phyloP scores from a whole-genome alignment of 2,329 filamentous ascomycete genomes.

The Trichophaea hybrida region DNA sequence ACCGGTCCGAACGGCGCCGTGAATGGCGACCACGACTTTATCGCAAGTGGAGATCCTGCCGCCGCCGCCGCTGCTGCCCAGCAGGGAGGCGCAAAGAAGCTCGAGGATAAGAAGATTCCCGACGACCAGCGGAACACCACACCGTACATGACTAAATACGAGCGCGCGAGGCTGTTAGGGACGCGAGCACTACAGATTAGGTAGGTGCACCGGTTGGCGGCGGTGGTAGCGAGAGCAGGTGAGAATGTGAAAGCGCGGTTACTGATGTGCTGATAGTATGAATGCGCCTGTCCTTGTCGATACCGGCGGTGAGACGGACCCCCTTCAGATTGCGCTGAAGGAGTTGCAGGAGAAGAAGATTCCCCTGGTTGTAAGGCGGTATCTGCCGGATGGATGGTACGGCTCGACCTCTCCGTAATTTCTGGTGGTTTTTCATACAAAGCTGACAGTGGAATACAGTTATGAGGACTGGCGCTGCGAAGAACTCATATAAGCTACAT shows the following conservation, averaged over 20 bases:
- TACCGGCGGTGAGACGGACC: conserved; percentile 93
- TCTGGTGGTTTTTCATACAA: conserved; percentile 3
- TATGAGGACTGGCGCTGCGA: conserved; percentile 99
- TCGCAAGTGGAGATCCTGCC: conserved; percentile 48
- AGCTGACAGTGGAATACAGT: conserved; percentile 36
- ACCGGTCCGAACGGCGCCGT: conserved; percentile 35
- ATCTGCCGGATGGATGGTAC: conserved; percentile 91
- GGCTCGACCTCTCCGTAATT: conserved; percentile 31
- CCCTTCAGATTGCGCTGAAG: conserved; percentile 92
- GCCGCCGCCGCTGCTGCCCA: conserved; percentile 36
- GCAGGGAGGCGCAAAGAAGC: conserved; percentile 33
- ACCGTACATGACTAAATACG: conserved; percentile 99
- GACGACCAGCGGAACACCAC: conserved; percentile 81
- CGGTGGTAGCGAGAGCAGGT: not conserved
- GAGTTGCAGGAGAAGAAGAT: conserved; percentile 98
- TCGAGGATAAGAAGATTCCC: conserved; percentile 68
- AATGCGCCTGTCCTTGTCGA: conserved; percentile 95
- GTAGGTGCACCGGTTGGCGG: conserved; percentile 37
- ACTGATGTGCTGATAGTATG: conserved; percentile 47
- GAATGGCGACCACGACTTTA: conserved; percentile 33
- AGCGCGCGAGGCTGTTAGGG: conserved; percentile 81
- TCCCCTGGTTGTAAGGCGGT: conserved; percentile 82
- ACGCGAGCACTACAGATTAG: conserved; percentile 92
- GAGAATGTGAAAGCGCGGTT: not conserved
- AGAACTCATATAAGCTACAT: conserved; percentile 47